A percentile compares a stretch with the other conserved stretches of the same genome.
Evolutionary conservation across 1,284 basidiomycete genomes (phyloP).

Genomic region (Rhodotorula sp.): DNA sequence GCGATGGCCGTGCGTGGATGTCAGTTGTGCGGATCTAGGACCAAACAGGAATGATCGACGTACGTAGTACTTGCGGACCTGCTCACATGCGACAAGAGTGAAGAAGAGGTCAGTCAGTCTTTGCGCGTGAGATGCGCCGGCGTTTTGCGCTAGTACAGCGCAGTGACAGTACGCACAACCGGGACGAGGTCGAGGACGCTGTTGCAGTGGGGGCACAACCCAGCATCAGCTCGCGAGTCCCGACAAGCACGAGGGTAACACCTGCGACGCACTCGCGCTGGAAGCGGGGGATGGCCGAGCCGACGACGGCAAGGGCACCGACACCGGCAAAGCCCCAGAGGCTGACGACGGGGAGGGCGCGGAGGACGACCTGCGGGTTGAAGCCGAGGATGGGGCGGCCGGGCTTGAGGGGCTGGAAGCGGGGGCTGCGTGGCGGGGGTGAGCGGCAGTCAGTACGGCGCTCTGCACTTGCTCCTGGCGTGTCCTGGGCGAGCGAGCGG

Average conservation of each 20-base stretch:
- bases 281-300: slow-evolving; percentile 32
- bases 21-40: background rate
- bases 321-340: slow-evolving; percentile 31
- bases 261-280: slow-evolving; percentile 27
- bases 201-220: background rate
- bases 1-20: background rate
- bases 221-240: background rate
- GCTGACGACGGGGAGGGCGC: background rate
- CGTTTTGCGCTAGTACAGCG: background rate
- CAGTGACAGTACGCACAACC: background rate
- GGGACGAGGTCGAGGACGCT: background rate
- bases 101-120: background rate
- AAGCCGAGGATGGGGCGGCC: slow-evolving; percentile 16
- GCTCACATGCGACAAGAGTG: background rate
- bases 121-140: background rate
- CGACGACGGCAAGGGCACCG: slow-evolving; percentile 28
- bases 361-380: slow-evolving; percentile 33
- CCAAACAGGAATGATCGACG: background rate
- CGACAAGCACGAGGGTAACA: background rate
- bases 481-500: background rate
- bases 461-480: too few species aligned
- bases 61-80: slow-evolving; percentile 13
- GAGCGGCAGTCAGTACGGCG: too few species aligned
- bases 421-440: slow-evolving; percentile 14
- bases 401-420: slow-evolving; percentile 29